Evolutionary conservation across 768 basidiomycete species (phyloP).

Genomic region (Imleria badia): DNA sequence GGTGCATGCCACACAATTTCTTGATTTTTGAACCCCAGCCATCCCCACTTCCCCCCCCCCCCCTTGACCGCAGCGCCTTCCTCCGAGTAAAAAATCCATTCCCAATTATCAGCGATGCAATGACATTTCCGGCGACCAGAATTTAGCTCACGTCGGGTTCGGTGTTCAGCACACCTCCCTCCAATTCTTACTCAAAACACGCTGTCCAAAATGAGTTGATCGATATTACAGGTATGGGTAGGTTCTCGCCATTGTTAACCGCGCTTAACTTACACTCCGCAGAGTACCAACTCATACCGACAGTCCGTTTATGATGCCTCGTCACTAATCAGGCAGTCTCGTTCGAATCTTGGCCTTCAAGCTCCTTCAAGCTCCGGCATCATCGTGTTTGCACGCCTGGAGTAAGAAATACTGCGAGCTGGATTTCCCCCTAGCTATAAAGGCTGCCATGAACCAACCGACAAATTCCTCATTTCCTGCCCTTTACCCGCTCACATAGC

Average conservation of each 20-base stretch:
- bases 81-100: neutral
- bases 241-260: neutral
- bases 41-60: neutral
- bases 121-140: neutral
- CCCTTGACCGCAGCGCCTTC: neutral
- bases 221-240: neutral
- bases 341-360: no score
- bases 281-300: neutral
- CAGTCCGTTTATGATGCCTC: no score
- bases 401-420: neutral
- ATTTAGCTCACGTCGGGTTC: no score
- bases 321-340: no score
- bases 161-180: no score
- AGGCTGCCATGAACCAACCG: conserved; percentile 1
- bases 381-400: neutral
- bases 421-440: conserved; percentile 15
- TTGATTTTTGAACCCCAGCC: conserved; percentile 1
- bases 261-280: neutral
- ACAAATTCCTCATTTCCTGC: neutral
- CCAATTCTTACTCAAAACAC: no score
- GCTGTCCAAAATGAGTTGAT: neutral
- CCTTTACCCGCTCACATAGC: neutral
- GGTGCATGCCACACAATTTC: conserved; percentile 10
- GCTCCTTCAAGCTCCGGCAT: no score
- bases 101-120: neutral